These are phyloP conservation scores for Phytopythium vexans DNA, from an alignment of 352 stramenopile species.

Conservation along the genomic window DNA sequence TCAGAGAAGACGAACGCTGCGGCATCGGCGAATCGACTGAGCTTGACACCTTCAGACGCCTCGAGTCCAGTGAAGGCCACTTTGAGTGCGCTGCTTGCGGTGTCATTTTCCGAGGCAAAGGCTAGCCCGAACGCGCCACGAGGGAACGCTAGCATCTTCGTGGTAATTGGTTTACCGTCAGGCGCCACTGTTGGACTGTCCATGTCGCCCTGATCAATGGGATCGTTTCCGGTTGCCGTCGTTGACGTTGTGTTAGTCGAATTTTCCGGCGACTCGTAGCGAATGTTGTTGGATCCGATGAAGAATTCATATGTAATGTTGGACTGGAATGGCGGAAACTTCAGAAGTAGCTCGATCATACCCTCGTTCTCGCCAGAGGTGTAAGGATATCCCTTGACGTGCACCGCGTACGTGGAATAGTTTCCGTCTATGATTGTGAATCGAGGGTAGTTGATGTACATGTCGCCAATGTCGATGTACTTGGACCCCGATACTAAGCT, in stretches of 20 bases:
- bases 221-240: not conserved
- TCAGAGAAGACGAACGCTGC: conserved; percentile 12
- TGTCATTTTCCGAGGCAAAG: conserved; percentile 3
- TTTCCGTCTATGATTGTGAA: not conserved
- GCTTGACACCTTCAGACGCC: not conserved
- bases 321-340: not conserved
- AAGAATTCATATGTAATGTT: not conserved
- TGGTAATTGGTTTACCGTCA: conserved; percentile 5
- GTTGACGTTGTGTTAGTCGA: not conserved
- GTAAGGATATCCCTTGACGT: not conserved
- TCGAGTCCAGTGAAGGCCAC: conserved; percentile 15
- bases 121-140: conserved; percentile 19
- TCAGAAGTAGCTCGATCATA: conserved; percentile 12
- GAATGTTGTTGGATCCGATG: conserved; percentile 7
- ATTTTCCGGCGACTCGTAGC: not conserved
- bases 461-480: conserved; percentile 8
- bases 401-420: not conserved
- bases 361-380: conserved; percentile 9
- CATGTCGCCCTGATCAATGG: not conserved
- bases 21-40: conserved; percentile 9
- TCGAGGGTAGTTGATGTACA: conserved; percentile 11
- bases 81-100: conserved; percentile 9
- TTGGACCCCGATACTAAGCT: not conserved
- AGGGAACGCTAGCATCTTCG: conserved; percentile 11
- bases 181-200: not conserved